These are phyloP conservation scores for Torulaspora franciscae DNA, from an alignment of 805 yeast genomes.

Conservation along the genomic window DNA sequence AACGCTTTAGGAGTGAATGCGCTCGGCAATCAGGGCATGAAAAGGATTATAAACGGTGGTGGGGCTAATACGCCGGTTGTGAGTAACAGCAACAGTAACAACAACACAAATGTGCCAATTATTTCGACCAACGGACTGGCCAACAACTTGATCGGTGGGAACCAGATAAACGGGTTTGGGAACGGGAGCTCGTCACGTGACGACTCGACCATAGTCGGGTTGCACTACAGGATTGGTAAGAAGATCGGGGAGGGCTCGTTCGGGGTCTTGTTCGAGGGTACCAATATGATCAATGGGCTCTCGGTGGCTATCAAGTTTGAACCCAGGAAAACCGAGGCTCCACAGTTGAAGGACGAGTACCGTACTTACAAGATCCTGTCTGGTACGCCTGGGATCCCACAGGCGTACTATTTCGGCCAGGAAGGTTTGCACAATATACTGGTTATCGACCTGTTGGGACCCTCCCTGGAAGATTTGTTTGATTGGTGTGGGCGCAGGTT, in stretches of 20 bases:
- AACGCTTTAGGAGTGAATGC: constrained; percentile 18
- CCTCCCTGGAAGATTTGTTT: constrained; percentile 90
- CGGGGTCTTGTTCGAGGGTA: constrained; percentile 95
- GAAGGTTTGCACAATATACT: constrained; percentile 95
- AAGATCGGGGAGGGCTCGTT: constrained; percentile 98
- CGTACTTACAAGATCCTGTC: constrained; percentile 85
- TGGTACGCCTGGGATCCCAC: constrained; percentile 83
- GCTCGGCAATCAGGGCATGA: constrained; percentile 14
- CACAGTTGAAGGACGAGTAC: constrained; percentile 94
- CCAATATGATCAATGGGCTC: constrained; percentile 82
- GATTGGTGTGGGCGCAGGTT: constrained; percentile 98
- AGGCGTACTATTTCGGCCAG: constrained; percentile 97
- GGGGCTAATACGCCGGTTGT: constrained; percentile 4
- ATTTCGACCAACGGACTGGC: constrained; percentile 3
- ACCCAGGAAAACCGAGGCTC: constrained; percentile 95
- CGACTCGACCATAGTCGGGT: constrained; percentile 58
- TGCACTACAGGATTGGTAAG: constrained; percentile 94
- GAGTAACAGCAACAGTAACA: constrained; percentile 5
- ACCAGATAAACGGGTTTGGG: constrained; percentile 2
- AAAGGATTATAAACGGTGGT: constrained; percentile 18
- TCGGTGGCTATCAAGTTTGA: constrained; percentile 97
- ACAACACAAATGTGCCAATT: constrained; percentile 7
- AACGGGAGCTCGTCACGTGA: constrained; percentile 16
- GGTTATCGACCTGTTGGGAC: constrained; percentile 92
- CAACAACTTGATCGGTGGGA: not conserved